Percentiles rank a stretch among this genome's conserved stretches.
These are phyloP conservation scores for Psidium friedrichsthalianum DNA, from an alignment of 345 rosid genomes.

Conservation along the genomic window DNA sequence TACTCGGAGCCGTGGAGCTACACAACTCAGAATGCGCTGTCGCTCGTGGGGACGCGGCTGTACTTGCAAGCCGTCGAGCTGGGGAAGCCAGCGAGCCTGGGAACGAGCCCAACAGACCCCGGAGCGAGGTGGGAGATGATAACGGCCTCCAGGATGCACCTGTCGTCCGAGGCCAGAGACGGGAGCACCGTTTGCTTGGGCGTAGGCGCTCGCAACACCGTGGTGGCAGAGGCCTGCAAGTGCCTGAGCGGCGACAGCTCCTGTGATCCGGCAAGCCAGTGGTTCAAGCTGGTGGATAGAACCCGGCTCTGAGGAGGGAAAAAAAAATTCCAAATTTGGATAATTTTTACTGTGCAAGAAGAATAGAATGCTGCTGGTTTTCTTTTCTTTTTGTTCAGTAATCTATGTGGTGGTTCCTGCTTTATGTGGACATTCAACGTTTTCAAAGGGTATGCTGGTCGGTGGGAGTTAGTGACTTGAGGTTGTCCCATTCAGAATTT, in stretches of 20 bases:
- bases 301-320: neutral
- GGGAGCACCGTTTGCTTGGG: slow-evolving; percentile 50
- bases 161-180: slow-evolving; percentile 27
- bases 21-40: neutral
- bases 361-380: neutral
- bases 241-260: neutral
- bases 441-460: neutral
- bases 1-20: neutral
- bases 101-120: neutral
- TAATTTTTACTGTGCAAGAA: neutral
- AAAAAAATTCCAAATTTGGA: neutral
- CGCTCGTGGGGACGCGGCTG: neutral
- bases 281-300: neutral
- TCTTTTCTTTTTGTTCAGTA: neutral
- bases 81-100: neutral
- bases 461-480: neutral
- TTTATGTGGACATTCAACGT: neutral
- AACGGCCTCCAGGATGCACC: slow-evolving; percentile 63
- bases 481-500: too few relatives aligned
- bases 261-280: slow-evolving; percentile 1
- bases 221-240: neutral
- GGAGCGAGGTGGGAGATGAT: slow-evolving; percentile 37
- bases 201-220: slow-evolving; percentile 20
- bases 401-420: neutral
- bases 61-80: neutral